Evolutionary conservation across 495 filamentous ascomycete genomes (phyloP).

Genomic region (Talaromyces thailandensis): DNA sequence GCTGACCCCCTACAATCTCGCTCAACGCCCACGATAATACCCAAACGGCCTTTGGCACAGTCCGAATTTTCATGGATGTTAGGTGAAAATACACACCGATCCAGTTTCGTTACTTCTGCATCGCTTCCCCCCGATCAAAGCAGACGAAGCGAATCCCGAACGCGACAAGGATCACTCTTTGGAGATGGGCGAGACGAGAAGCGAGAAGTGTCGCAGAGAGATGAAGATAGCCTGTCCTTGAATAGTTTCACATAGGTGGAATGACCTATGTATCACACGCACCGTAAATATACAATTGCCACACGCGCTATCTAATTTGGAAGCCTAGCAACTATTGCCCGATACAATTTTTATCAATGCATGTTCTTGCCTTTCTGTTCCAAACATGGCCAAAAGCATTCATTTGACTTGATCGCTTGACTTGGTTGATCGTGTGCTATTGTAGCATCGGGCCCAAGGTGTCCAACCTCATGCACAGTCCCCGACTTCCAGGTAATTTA

Average conservation of each 20-base stretch:
- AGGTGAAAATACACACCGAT: constrained; percentile 41
- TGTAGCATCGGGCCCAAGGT: background rate
- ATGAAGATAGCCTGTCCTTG: constrained; percentile 34
- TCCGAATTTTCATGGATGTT: constrained; percentile 97
- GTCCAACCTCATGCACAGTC: background rate
- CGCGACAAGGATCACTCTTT: constrained; percentile 30
- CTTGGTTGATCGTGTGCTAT: background rate
- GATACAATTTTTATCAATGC: background rate
- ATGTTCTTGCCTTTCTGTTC: background rate
- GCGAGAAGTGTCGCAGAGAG: constrained; percentile 16
- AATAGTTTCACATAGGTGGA: constrained; percentile 27
- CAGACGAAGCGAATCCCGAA: constrained; percentile 22
- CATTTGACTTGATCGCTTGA: background rate
- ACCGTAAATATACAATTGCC: background rate
- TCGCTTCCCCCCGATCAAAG: constrained; percentile 40
- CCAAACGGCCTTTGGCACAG: constrained; percentile 62
- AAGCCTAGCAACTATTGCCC: background rate
- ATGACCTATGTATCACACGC: background rate
- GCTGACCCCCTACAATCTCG: constrained; percentile 8
- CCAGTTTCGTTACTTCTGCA: constrained; percentile 39
- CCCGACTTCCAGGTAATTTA: background rate
- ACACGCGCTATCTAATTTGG: background rate
- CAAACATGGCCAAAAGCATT: background rate
- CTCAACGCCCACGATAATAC: constrained; percentile 11
- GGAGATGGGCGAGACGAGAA: constrained; percentile 25